phyloP scores from a whole-genome alignment of 208 protist genomes.

The Leishmania lainsoni region DNA sequence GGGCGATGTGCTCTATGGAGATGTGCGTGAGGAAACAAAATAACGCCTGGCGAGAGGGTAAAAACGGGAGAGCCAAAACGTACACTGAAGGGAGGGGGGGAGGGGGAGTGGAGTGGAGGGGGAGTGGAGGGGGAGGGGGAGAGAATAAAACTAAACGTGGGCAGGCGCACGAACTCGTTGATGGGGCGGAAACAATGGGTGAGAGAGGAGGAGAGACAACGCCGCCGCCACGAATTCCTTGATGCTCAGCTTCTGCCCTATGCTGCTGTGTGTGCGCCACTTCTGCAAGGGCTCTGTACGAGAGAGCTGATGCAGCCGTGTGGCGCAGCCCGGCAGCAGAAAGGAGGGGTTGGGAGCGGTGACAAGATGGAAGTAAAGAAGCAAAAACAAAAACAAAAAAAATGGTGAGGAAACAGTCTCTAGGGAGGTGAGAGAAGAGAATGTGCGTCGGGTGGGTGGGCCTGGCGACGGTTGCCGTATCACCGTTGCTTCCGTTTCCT shows the following conservation, averaged over 20 bases:
- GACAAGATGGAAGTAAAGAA: neutral
- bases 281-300: no score
- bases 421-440: neutral
- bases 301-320: neutral
- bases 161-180: no score
- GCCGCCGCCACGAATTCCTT: no score
- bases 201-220: neutral
- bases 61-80: neutral
- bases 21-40: constrained; percentile 1
- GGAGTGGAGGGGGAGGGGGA: no score
- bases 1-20: constrained; percentile 1
- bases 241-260: no score
- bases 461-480: neutral
- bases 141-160: constrained; percentile 1
- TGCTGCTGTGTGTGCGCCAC: no score
- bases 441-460: neutral
- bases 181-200: neutral
- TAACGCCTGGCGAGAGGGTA: neutral
- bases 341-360: neutral
- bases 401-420: neutral
- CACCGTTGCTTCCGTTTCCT: neutral
- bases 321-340: neutral
- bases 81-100: neutral
- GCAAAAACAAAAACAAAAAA: neutral
- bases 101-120: no score